Evolutionary conservation across 1,284 basidiomycete species (phyloP), one percentile per base, ranked within the genome.

Genomic region (Trametes hirsuta): DNA sequence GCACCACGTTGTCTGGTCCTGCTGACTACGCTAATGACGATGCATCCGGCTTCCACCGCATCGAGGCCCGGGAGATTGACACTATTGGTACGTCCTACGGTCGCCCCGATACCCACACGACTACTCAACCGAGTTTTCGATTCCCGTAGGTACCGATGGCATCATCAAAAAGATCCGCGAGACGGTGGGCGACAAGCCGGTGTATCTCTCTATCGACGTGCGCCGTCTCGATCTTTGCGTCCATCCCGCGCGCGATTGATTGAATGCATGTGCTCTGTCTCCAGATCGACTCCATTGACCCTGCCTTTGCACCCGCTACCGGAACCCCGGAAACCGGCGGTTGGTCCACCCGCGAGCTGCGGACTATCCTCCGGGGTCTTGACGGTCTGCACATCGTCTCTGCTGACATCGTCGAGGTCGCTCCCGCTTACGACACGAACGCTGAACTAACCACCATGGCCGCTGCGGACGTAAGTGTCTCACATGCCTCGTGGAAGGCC

Each of bases 351-450:
- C 83, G 90, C 61, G 89, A 91, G 74, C 74, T 92, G 53, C 84
- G 88, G 47, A 84, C 87, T 11, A 91, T 93, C 67, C 72, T 92
- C 55, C 79, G 90, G 40, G 90, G 90, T 35, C 75, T 93, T 14
- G 86, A 88, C 61, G 90, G 90, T 35, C 75, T 92, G 59, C 77
- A 85, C 61, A 86, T 91, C 61, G 86, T 91, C 51, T 90, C 86
- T 44, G 91, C 89, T 6, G 91, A 93, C 70, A 85, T 93, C 52
- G 91, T 93, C 45, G 91, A 93, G 71, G 91, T 93, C 15, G 87
- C 90, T 2, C 91, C 91, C 42, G 88, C 90, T 8, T 93, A 91
- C 68, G 90, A 92, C 65, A 90, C 87, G 10, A 88, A 90, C 68
- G 90, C 90, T 21, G 90, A 92, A 70, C 76, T 87, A 60, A 91